Percentiles rank a stretch among this genome's conserved stretches.
phyloP scores from a whole-genome alignment of 1,139 yeast genomes.

The Candida mesenterica region DNA sequence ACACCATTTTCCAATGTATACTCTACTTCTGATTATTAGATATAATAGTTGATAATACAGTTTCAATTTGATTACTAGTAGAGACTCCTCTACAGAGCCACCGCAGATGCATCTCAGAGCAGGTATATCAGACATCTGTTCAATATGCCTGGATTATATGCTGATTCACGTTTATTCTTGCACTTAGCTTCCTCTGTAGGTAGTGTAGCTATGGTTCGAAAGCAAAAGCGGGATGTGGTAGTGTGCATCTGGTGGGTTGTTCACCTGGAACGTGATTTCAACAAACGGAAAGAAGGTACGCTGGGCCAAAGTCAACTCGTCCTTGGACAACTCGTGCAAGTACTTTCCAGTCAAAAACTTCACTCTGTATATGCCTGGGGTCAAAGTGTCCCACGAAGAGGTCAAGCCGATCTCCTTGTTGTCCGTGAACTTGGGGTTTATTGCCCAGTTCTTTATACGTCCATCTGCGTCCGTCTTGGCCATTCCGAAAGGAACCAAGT shows the following conservation, averaged over 20 bases:
- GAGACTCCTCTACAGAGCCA: too few relatives aligned
- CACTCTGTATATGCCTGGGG: constrained; percentile 68
- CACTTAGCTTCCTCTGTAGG: constrained; percentile 75
- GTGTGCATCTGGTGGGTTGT: constrained; percentile 68
- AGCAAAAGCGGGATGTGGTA: constrained; percentile 84
- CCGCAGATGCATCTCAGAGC: too few relatives aligned
- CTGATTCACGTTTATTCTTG: background rate
- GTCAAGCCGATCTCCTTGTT: constrained; percentile 32
- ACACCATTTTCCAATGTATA: background rate
- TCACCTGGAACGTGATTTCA: constrained; percentile 69
- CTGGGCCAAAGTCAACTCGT: constrained; percentile 13
- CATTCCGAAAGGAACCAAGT: constrained; percentile 50
- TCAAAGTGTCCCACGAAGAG: constrained; percentile 40
- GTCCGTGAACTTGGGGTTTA: constrained; percentile 35
- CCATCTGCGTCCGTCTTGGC: constrained; percentile 78
- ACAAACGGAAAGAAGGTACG: constrained; percentile 80
- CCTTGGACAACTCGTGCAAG: constrained; percentile 34
- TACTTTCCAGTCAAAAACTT: constrained; percentile 73
- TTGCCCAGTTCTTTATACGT: constrained; percentile 66
- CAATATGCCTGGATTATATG: too few relatives aligned
- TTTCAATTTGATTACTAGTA: too few relatives aligned
- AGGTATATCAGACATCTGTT: too few relatives aligned
- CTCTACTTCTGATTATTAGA: background rate
- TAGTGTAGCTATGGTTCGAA: constrained; percentile 81
- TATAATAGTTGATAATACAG: background rate